These are phyloP conservation scores for Cymbidium sinense DNA, from an alignment of 106 monocot genomes.

Conservation along the genomic window DNA sequence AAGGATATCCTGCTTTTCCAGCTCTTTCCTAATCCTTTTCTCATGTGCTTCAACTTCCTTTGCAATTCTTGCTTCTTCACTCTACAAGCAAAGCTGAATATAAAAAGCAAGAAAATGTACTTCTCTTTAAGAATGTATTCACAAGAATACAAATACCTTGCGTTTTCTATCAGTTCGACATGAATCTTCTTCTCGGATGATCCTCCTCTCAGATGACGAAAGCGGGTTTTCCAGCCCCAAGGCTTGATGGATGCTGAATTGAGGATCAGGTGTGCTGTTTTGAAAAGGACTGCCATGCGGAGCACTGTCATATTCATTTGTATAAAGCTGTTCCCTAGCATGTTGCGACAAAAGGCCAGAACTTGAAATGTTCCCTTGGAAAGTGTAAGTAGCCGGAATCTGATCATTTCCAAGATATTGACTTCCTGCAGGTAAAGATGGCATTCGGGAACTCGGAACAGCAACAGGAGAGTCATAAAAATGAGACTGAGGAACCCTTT, in stretches of 20 bases:
- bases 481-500: slow-evolving; percentile 59
- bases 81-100: slow-evolving; percentile 25
- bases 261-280: slow-evolving; percentile 34
- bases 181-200: slow-evolving; percentile 39
- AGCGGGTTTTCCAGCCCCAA: slow-evolving; percentile 46
- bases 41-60: slow-evolving; percentile 99
- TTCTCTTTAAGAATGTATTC: background rate
- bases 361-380: slow-evolving; percentile 52
- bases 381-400: slow-evolving; percentile 42
- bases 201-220: slow-evolving; percentile 50
- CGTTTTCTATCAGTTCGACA: slow-evolving; percentile 66
- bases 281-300: slow-evolving; percentile 28
- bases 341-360: slow-evolving; percentile 31
- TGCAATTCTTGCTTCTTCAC: slow-evolving; percentile 82
- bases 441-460: slow-evolving; percentile 21
- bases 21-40: slow-evolving; percentile 79
- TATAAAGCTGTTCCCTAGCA: slow-evolving; percentile 38
- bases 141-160: slow-evolving; percentile 46
- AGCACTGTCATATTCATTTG: slow-evolving; percentile 54
- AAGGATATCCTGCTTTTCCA: slow-evolving; percentile 91
- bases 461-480: slow-evolving; percentile 53
- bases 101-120: background rate
- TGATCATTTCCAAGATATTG: slow-evolving; percentile 52
- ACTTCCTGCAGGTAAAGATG: slow-evolving; percentile 38
- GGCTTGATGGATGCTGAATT: slow-evolving; percentile 31